Conservation (phyloP, 176 grass and related monocot species). For the Sorghum bicolor region Sorghum_bicolor_NCBIv3 NC_012872.2:69987501-69988000, state of each 20-base stretch:
- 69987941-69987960: slow-evolving; percentile 30
- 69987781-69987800: neutral
- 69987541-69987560: too few species aligned
- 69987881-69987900: neutral
- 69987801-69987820: neutral
- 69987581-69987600: too few species aligned
- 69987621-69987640: too few species aligned
- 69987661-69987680: too few species aligned
- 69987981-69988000: neutral
- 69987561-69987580: too few species aligned
- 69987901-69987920: slow-evolving; percentile 36
- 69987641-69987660: too few species aligned
- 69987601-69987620: too few species aligned
- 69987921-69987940: slow-evolving; percentile 60
- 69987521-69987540: too few species aligned
- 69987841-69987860: neutral
- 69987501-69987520: too few species aligned
- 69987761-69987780: neutral
- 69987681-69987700: too few species aligned
- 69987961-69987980: neutral
- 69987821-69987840: neutral
- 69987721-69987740: too few species aligned
- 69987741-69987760: neutral
- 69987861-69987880: neutral
- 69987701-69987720: too few species aligned